phyloP scores from a whole-genome alignment of 345 rosid genomes.

The Melaleuca alternifolia region DNA sequence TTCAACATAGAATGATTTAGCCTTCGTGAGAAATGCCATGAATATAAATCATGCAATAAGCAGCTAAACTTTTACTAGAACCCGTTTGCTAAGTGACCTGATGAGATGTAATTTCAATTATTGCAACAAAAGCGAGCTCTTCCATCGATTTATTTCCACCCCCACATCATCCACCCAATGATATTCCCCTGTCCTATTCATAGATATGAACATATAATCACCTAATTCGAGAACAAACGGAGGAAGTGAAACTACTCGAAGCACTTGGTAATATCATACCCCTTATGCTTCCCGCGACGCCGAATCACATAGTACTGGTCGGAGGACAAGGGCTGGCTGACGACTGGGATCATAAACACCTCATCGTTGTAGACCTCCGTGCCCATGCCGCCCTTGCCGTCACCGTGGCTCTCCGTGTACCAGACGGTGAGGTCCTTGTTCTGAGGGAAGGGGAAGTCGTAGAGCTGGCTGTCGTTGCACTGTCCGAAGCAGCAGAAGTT shows the following conservation, averaged over 20 bases:
- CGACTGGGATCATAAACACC: conserved; percentile 25
- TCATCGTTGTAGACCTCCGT: neutral
- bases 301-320: conserved; percentile 15
- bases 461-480: neutral
- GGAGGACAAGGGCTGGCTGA: conserved; percentile 25
- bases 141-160: neutral
- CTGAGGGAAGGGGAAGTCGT: conserved; percentile 35
- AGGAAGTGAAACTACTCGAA: neutral
- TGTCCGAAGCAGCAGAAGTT: conserved; percentile 16
- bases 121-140: neutral
- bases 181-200: neutral
- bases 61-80: conserved; percentile 1
- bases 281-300: conserved; percentile 10
- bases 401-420: neutral
- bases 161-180: neutral
- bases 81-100: conserved; percentile 1
- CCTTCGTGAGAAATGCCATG: neutral
- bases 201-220: neutral
- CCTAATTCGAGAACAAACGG: neutral
- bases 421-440: conserved; percentile 17
- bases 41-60: neutral
- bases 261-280: conserved; percentile 1
- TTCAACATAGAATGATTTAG: neutral
- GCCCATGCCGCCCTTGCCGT: neutral
- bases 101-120: neutral